phyloP scores from a whole-genome alignment of 1,139 yeast species.

The Debaryomyces coudertii region DNA sequence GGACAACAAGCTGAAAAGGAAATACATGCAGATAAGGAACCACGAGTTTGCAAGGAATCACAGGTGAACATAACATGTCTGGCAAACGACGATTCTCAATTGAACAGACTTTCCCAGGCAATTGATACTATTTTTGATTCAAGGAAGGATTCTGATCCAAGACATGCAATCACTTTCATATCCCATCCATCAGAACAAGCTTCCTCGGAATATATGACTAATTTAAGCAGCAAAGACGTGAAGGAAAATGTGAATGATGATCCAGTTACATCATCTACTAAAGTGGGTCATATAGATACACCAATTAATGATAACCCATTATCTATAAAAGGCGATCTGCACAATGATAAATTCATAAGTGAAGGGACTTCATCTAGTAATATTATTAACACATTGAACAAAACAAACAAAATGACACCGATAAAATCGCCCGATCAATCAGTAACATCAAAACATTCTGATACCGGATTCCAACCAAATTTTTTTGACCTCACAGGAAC shows the following conservation, averaged over 20 bases:
- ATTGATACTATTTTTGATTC: background rate
- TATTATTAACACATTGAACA: background rate
- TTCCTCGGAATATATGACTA: background rate
- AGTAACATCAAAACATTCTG: background rate
- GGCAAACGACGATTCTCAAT: background rate
- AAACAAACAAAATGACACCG: constrained; percentile 3
- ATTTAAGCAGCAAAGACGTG: background rate
- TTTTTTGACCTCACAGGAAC: constrained; percentile 6
- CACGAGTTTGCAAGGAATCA: background rate
- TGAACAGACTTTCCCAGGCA: background rate
- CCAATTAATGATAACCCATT: too few species aligned
- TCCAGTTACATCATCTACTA: too few species aligned
- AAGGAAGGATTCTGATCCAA: background rate
- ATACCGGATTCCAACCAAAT: constrained; percentile 10
- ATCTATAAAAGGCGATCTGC: too few species aligned
- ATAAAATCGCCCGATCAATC: constrained; percentile 11
- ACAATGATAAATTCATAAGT: too few species aligned
- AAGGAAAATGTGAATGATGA: background rate
- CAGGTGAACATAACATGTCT: background rate
- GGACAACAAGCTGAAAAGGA: background rate
- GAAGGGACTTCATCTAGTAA: too few species aligned
- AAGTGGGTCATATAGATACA: too few species aligned
- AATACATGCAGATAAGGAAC: background rate
- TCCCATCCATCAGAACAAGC: background rate
- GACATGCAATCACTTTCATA: background rate